These are phyloP conservation scores for Polytrichum commune DNA, from an alignment of 225 moss, liverwort and hornwort genomes.

Conservation along the genomic window DNA sequence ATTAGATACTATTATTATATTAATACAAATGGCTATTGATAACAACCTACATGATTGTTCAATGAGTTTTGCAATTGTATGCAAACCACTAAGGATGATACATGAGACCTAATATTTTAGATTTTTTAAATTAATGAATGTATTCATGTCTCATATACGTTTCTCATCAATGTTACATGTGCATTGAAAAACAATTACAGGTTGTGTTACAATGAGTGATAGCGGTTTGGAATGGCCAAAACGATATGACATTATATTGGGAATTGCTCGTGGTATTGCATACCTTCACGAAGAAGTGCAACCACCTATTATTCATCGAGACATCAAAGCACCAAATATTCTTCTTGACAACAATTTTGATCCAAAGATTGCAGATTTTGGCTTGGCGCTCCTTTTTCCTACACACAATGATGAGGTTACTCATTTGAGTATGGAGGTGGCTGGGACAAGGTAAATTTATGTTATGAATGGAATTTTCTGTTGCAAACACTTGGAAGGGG, in stretches of 20 bases:
- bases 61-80: neutral
- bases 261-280: conserved; percentile 55
- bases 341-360: conserved; percentile 49
- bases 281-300: conserved; percentile 67
- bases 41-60: neutral
- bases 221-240: conserved; percentile 46
- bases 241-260: conserved; percentile 55
- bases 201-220: neutral
- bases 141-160: no score
- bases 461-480: neutral
- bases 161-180: neutral
- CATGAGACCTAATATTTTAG: no score
- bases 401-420: neutral
- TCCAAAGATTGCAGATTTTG: conserved; percentile 71
- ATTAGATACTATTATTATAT: no score
- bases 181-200: neutral
- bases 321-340: conserved; percentile 67
- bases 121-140: no score
- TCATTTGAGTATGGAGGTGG: neutral
- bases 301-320: conserved; percentile 62
- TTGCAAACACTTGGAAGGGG: no score
- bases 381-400: conserved; percentile 32
- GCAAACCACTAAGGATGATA: no score
- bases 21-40: no score
- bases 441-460: neutral